Evolutionary conservation across 2,329 filamentous ascomycete species (phyloP).

Genomic region (Calonectria pseudoturangicola): DNA sequence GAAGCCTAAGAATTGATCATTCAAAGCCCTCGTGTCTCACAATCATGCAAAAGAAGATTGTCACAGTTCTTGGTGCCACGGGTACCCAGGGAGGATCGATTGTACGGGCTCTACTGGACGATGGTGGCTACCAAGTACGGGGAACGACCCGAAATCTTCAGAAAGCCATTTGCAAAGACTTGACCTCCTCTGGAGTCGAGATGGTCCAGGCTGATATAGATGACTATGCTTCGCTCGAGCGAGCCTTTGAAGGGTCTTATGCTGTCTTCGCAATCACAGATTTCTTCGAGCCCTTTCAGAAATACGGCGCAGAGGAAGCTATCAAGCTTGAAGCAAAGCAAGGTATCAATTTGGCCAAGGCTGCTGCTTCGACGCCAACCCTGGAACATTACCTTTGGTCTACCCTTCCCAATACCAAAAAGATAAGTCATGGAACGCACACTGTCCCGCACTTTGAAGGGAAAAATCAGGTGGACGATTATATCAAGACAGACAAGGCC

Average conservation of each 20-base stretch:
- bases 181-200: conserved; percentile 59
- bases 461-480: conserved; percentile 63
- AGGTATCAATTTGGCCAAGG: conserved; percentile 64
- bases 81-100: conserved; percentile 66
- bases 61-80: conserved; percentile 62
- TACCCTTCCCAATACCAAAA: conserved; percentile 62
- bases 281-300: conserved; percentile 61
- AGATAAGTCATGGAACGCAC: conserved; percentile 57
- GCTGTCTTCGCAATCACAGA: conserved; percentile 58
- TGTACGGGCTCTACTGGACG: conserved; percentile 60
- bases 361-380: conserved; percentile 59
- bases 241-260: conserved; percentile 59
- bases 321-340: conserved; percentile 62
- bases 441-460: conserved; percentile 64
- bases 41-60: conserved; percentile 35
- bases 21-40: no score
- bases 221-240: conserved; percentile 56
- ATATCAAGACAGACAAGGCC: conserved; percentile 59
- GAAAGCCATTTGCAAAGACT: conserved; percentile 55
- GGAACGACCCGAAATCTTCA: conserved; percentile 61
- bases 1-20: background rate
- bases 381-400: conserved; percentile 68
- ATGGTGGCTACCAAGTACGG: conserved; percentile 60
- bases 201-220: conserved; percentile 57
- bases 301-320: conserved; percentile 54